These are phyloP conservation scores for Pueraria montana DNA, from an alignment of 306 rosid genomes.

Conservation along the genomic window DNA sequence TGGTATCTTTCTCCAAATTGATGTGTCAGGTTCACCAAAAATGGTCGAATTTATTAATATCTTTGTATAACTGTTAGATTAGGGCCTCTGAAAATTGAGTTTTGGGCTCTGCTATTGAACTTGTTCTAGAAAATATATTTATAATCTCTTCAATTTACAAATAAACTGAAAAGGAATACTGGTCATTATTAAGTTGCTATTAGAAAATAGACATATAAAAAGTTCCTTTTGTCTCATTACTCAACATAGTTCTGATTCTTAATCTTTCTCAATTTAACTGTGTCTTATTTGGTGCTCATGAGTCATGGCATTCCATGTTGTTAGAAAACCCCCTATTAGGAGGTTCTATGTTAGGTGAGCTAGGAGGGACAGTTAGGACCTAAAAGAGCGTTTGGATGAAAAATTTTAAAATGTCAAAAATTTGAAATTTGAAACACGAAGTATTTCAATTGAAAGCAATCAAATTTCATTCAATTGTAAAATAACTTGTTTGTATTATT, in stretches of 20 bases:
- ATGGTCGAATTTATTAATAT: background rate
- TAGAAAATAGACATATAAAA: slow-evolving; percentile 18
- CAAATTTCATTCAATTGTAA: no score
- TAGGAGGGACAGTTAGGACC: no score
- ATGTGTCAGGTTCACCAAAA: background rate
- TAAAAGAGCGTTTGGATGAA: no score
- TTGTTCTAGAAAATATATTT: slow-evolving; percentile 4
- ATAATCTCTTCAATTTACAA: slow-evolving; percentile 18
- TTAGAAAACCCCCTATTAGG: no score
- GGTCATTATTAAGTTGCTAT: slow-evolving; percentile 1
- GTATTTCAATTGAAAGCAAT: no score
- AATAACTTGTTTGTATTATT: no score
- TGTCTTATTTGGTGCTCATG: background rate
- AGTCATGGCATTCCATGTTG: no score
- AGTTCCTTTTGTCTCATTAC: slow-evolving; percentile 1
- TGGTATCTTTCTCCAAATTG: background rate
- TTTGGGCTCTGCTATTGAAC: slow-evolving; percentile 15
- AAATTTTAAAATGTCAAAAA: no score
- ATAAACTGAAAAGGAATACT: background rate
- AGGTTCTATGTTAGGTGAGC: no score
- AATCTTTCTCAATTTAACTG: background rate
- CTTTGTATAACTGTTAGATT: background rate
- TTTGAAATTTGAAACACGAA: no score
- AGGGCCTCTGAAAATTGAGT: slow-evolving; percentile 16
- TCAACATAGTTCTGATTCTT: background rate